phyloP scores from a whole-genome alignment of 192 early-diverging fungal genomes.

The Linnemannia zychae region DNA sequence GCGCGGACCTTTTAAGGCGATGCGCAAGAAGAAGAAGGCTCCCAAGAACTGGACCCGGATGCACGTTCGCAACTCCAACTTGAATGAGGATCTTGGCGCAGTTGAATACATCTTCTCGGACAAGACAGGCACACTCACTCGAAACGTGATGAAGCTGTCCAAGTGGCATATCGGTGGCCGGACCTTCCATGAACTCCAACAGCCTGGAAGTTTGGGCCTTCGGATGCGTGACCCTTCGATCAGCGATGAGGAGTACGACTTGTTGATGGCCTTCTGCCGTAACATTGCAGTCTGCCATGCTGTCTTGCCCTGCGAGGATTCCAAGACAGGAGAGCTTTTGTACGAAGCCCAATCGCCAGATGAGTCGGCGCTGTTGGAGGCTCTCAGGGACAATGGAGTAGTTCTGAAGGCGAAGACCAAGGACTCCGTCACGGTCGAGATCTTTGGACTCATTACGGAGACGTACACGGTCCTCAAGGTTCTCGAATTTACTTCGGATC shows the following conservation, averaged over 20 bases:
- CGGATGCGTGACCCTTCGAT: conserved; percentile 56
- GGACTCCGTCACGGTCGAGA: conserved; percentile 66
- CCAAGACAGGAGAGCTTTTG: conserved; percentile 74
- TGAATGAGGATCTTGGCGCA: conserved; percentile 95
- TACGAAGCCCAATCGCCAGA: conserved; percentile 98
- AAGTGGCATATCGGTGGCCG: conserved; percentile 87
- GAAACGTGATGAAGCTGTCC: conserved; percentile 79
- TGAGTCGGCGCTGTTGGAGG: conserved; percentile 89
- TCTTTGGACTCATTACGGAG: conserved; percentile 68
- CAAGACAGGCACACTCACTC: conserved; percentile 78
- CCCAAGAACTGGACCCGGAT: conserved; percentile 56
- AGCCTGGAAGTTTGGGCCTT: conserved; percentile 46
- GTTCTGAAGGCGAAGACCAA: conserved; percentile 69
- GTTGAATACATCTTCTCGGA: conserved; percentile 95
- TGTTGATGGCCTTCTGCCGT: conserved; percentile 64
- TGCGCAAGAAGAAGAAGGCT: conserved; percentile 44
- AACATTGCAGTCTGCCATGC: conserved; percentile 92
- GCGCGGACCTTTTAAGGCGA: conserved; percentile 10
- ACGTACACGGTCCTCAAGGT: conserved; percentile 90
- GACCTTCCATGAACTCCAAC: conserved; percentile 65
- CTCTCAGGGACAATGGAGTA: conserved; percentile 56
- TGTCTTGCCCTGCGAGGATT: conserved; percentile 87
- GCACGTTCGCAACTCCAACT: conserved; percentile 59
- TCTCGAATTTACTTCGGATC: conserved; percentile 95
- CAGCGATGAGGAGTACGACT: conserved; percentile 60